Conservation (phyloP, 306 rosid genomes). For the Lablab purpureus region DNA sequence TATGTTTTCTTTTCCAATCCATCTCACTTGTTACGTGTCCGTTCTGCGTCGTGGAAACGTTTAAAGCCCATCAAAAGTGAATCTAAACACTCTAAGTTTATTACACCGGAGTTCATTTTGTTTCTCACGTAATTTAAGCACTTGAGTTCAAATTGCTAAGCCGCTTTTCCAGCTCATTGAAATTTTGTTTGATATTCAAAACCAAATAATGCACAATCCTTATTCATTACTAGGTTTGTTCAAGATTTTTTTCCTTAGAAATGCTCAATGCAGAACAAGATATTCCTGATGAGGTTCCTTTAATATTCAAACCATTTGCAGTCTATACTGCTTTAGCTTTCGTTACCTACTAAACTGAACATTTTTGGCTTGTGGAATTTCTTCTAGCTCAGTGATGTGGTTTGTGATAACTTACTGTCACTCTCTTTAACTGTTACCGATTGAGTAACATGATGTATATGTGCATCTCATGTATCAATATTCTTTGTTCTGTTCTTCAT, state of each 20-base stretch:
- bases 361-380: constrained; percentile 9
- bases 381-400: not conserved
- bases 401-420: not conserved
- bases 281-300: not conserved
- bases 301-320: not conserved
- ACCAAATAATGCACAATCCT: not conserved
- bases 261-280: not conserved
- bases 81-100: not conserved
- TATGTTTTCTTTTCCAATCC: too few species aligned
- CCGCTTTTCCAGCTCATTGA: not conserved
- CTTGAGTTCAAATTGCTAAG: not conserved
- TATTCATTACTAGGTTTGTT: not conserved
- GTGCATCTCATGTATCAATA: not conserved
- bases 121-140: not conserved
- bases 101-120: not conserved
- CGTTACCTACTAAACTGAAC: not conserved
- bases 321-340: not conserved
- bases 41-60: too few species aligned
- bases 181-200: not conserved
- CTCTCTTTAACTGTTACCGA: not conserved
- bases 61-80: too few species aligned
- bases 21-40: too few species aligned
- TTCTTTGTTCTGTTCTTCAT: not conserved
- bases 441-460: not conserved
- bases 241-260: not conserved